Percentiles rank a stretch among this genome's conserved stretches.
Evolutionary conservation across 805 yeast species (phyloP).

Genomic region (Wickerhamomyces alni): DNA sequence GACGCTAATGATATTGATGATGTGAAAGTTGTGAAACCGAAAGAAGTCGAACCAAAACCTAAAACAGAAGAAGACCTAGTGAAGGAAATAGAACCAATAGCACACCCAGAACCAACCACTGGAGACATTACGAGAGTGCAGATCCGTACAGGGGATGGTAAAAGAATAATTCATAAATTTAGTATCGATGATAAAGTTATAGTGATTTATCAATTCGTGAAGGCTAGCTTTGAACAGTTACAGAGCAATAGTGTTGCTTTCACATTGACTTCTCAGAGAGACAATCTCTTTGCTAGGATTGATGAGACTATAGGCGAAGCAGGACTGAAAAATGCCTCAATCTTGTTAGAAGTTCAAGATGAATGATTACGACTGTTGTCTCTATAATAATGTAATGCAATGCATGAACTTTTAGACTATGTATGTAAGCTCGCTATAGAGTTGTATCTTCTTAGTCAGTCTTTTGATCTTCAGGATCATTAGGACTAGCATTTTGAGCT

Average conservation of each 20-base stretch:
- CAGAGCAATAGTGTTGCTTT: constrained; percentile 35
- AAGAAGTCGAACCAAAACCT: constrained; percentile 3
- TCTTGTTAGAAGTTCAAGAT: constrained; percentile 49
- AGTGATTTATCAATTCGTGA: constrained; percentile 59
- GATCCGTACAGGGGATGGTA: constrained; percentile 79
- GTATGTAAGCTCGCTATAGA: no score
- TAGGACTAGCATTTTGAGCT: no score
- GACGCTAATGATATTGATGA: constrained; percentile 23
- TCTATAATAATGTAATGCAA: no score
- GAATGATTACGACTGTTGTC: no score
- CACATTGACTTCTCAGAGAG: constrained; percentile 35
- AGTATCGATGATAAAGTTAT: constrained; percentile 50
- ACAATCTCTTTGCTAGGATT: constrained; percentile 47
- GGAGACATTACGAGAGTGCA: constrained; percentile 54
- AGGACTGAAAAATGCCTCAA: constrained; percentile 76
- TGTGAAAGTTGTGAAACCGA: constrained; percentile 10
- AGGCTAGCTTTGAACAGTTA: constrained; percentile 45
- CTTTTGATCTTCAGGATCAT: no score
- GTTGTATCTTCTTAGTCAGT: no score
- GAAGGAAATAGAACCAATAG: constrained; percentile 41
- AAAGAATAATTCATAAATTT: constrained; percentile 70
- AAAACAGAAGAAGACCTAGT: constrained; percentile 38
- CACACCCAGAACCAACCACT: constrained; percentile 55
- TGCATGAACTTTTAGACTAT: no score
- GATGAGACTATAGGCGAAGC: constrained; percentile 62